phyloP scores from a whole-genome alignment of 306 rosid genomes.

The Pyrus bretschneideri region DNA sequence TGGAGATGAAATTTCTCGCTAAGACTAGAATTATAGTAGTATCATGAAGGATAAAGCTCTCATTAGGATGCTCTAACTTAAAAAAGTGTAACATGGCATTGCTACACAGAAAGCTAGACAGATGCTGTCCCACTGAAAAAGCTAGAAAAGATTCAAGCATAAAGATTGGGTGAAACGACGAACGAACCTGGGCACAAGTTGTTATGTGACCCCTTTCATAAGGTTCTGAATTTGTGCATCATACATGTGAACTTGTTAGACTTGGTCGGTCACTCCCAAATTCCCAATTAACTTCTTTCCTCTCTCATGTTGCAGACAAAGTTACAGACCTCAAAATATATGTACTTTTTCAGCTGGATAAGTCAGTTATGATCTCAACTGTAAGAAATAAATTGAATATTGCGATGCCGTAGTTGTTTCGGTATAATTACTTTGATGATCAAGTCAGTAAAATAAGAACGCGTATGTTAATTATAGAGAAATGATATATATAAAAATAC shows the following conservation, averaged over 20 bases:
- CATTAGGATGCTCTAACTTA: background rate
- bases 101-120: background rate
- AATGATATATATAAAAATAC: too few species aligned
- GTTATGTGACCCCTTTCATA: background rate
- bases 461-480: too few species aligned
- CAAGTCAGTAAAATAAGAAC: too few species aligned
- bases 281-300: background rate
- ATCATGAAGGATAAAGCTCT: rapidly evolving
- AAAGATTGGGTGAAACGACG: background rate
- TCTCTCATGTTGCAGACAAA: background rate
- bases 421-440: too few species aligned
- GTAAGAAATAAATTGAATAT: background rate
- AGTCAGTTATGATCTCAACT: background rate
- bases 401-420: background rate
- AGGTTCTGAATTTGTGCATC: constrained; percentile 1
- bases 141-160: background rate
- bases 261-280: background rate
- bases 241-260: constrained; percentile 16
- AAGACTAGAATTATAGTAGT: rapidly evolving
- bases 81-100: constrained; percentile 12
- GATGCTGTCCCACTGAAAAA: background rate
- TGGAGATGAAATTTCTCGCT: too few species aligned
- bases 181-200: background rate
- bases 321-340: background rate
- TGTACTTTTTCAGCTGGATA: background rate